These are phyloP conservation scores for Kondoa malvinella DNA, from an alignment of 768 basidiomycete species.

Conservation along the genomic window DNA sequence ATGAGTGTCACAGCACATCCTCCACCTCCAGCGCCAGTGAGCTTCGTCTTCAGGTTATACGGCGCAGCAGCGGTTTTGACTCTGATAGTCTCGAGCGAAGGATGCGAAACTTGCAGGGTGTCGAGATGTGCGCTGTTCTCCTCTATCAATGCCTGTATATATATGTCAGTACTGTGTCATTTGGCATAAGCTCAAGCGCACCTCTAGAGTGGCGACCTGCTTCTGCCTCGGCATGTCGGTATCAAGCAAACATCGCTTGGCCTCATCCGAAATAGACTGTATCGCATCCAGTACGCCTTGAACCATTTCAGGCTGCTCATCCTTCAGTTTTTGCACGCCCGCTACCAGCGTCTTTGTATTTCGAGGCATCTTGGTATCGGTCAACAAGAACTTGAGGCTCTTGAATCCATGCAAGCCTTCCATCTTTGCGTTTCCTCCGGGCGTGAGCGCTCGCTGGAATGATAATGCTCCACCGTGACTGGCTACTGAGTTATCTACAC, in stretches of 20 bases:
- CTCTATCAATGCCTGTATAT: constrained; percentile 51
- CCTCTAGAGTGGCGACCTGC: constrained; percentile 52
- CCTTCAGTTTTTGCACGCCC: constrained; percentile 55
- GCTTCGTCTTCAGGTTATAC: constrained; percentile 66
- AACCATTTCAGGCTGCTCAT: constrained; percentile 73
- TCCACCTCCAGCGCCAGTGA: constrained; percentile 94
- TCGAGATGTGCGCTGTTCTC: constrained; percentile 80
- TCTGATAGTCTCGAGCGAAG: constrained; percentile 63
- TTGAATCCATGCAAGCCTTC: constrained; percentile 65
- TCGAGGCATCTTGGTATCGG: constrained; percentile 79
- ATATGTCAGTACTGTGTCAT: constrained; percentile 8
- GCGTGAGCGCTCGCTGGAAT: constrained; percentile 55
- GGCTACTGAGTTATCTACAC: constrained; percentile 88
- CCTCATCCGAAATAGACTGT: constrained; percentile 69
- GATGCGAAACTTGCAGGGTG: constrained; percentile 77
- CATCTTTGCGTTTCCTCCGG: constrained; percentile 59
- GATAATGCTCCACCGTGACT: constrained; percentile 82
- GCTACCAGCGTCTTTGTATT: constrained; percentile 90
- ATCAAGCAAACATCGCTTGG: constrained; percentile 54
- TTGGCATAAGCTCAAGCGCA: constrained; percentile 34
- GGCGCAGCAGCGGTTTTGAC: constrained; percentile 47
- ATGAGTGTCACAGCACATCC: constrained; percentile 94
- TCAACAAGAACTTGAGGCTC: constrained; percentile 71
- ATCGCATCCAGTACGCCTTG: constrained; percentile 60
- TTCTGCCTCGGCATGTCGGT: constrained; percentile 50